These are phyloP conservation scores for Copromyces sp. DNA, from an alignment of 495 filamentous ascomycete species.

Conservation along the genomic window DNA sequence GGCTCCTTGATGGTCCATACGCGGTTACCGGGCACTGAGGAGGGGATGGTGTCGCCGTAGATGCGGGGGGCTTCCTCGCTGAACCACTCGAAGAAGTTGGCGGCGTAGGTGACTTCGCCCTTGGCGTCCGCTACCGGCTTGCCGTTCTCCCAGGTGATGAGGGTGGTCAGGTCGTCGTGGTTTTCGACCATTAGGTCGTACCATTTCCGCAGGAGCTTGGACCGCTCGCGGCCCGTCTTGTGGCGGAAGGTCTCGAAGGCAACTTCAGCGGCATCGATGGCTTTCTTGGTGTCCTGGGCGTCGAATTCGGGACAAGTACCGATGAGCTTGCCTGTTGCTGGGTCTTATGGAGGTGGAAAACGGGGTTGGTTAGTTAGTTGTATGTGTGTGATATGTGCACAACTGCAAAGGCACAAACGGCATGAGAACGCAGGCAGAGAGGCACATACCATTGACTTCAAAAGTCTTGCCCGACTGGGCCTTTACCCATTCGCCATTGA, in stretches of 20 bases:
- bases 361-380: not conserved
- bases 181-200: slow-evolving; percentile 85
- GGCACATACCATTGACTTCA: slow-evolving; percentile 52
- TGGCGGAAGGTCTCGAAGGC: slow-evolving; percentile 70
- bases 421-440: not conserved
- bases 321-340: slow-evolving; percentile 67
- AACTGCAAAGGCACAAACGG: not conserved
- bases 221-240: slow-evolving; percentile 68
- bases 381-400: not conserved
- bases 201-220: slow-evolving; percentile 79
- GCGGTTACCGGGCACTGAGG: slow-evolving; percentile 59
- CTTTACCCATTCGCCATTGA: slow-evolving; percentile 77
- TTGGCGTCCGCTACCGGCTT: slow-evolving; percentile 64
- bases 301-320: slow-evolving; percentile 77
- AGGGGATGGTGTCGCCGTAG: slow-evolving; percentile 70
- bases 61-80: slow-evolving; percentile 61
- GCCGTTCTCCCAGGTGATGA: slow-evolving; percentile 83
- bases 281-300: slow-evolving; percentile 60
- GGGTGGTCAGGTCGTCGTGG: slow-evolving; percentile 71
- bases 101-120: slow-evolving; percentile 63
- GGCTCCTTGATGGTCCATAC: slow-evolving; percentile 75
- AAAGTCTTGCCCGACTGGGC: slow-evolving; percentile 72
- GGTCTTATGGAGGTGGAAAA: slow-evolving; percentile 46
- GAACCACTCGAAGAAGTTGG: slow-evolving; percentile 78
- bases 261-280: slow-evolving; percentile 63